Percentiles rank a stretch among this genome's conserved stretches.
Evolutionary conservation across 73 alveolate genomes (phyloP).

Genomic region (Paraurostyla sp.): DNA sequence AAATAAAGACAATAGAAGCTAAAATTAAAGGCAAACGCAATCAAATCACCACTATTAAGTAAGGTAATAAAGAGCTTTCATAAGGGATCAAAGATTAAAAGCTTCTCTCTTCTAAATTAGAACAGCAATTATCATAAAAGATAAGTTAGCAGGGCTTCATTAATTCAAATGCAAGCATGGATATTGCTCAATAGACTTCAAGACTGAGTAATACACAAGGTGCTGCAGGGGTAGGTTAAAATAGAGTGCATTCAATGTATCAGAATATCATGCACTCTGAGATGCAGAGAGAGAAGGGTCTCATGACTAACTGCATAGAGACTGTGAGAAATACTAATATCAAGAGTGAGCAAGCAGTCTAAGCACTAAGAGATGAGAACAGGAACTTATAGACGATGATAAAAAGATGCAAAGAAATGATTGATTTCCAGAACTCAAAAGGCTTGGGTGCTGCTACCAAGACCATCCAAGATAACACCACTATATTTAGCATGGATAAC

Average conservation of each 20-base stretch:
- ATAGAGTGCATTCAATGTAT: slow-evolving; percentile 32
- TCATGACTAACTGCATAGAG: neutral
- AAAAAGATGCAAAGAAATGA: neutral
- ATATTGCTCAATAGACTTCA: neutral
- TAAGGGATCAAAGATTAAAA: neutral
- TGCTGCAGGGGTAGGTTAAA: neutral
- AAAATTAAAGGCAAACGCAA: neutral
- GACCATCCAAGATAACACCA: neutral
- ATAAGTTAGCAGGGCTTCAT: neutral
- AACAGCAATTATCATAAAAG: neutral
- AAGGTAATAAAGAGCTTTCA: neutral
- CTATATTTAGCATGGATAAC: neutral
- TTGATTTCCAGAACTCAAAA: neutral
- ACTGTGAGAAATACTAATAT: neutral
- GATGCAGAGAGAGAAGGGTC: slow-evolving; percentile 25
- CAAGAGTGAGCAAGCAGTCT: neutral
- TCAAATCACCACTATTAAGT: neutral
- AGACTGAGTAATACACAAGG: neutral
- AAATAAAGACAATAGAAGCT: neutral
- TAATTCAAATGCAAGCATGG: neutral
- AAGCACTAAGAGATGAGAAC: slow-evolving; percentile 2
- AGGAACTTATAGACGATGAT: neutral
- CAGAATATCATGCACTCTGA: neutral
- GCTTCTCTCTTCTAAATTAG: neutral
- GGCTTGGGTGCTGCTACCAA: neutral